Evolutionary conservation across 2,329 filamentous ascomycete genomes (phyloP).

Genomic region (Dissoconium aciculare): DNA sequence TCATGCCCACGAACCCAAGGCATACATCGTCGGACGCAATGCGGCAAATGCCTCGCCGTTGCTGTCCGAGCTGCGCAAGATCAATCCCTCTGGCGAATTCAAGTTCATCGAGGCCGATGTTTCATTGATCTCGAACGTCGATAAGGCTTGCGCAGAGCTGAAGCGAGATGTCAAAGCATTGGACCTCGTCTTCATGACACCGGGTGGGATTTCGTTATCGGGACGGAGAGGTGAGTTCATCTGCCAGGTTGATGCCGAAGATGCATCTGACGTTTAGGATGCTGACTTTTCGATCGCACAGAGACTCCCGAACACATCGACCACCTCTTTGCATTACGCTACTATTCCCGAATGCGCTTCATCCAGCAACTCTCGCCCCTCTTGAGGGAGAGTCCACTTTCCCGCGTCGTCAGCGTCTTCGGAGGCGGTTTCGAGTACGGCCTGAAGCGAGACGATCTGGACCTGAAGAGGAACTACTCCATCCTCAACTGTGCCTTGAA

Average conservation of each 20-base stretch:
- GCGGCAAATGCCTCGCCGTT: not conserved
- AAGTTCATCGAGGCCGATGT: conserved; percentile 15
- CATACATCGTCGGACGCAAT: conserved; percentile 8
- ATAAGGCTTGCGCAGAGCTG: conserved; percentile 19
- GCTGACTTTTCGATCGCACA: not conserved
- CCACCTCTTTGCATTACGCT: conserved; percentile 6
- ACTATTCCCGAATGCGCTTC: conserved; percentile 9
- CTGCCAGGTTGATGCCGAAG: not conserved
- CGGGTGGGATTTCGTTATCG: conserved; percentile 21
- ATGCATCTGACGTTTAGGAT: not conserved
- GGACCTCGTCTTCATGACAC: conserved; percentile 27
- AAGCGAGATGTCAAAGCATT: conserved; percentile 9
- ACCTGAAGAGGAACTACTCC: conserved; percentile 3
- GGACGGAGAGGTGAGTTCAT: not conserved
- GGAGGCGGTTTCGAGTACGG: conserved; percentile 6
- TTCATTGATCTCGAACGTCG: conserved; percentile 22
- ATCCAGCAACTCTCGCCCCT: conserved; percentile 5
- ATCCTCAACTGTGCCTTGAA: conserved; percentile 4
- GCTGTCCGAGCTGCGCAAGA: not conserved
- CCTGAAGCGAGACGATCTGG: conserved; percentile 6
- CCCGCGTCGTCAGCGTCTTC: conserved; percentile 7
- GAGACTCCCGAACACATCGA: conserved; percentile 10
- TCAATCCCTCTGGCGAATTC: not conserved
- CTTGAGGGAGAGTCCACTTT: not conserved
- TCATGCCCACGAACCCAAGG: not conserved